Evolutionary conservation across 164 flowering plant species (phyloP), one percentile per base, ranked within the genome.

Genomic region (Vitis riparia): DNA sequence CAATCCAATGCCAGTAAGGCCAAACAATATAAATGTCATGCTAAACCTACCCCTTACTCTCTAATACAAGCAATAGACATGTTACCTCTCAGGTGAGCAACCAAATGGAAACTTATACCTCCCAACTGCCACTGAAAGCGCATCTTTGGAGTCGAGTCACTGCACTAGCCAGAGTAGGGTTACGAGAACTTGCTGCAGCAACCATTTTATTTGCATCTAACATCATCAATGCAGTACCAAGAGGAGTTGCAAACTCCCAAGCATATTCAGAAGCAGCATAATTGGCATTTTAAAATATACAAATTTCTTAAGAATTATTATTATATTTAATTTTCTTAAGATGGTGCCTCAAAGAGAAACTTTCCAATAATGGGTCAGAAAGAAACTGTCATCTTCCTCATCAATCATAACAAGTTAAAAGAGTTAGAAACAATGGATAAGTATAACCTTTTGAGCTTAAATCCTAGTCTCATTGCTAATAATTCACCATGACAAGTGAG

Each of bases 251-350:
- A 59, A 98, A 96, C 80, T 96, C 99, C 98, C 98, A 93, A 68
- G 99, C 98, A 84, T 93, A 96, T 77, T 96, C 99, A 51, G 98
- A 96, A 71, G 99, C 99, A 76, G 98, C 98, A 82, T 96, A 96
- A 77, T 95, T 95, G 72, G 98, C 99, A 89, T 95, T 95, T 82
- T 95, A 19, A 19, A 19, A 19, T 1, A 19, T 19, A 19, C 23
- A 19, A 19, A 19, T 19, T 19, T 19, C 23, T 19, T 19, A 19
- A 19, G 23, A 19, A 19, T 19, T 19, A 19, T 19, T 19, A 19
- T 19, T 19, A 19, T 19, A 19, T 19, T 19, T 19, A 19, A 19
- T 19, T 19, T 19, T 19, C 23, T 19, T 19, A 19, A 19, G 23
- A 19, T 19, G 23, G 23, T 19, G 23, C 1, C 1, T 19, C 23